These are phyloP conservation scores for Cladophialophora psammophila DNA, from an alignment of 2,329 filamentous ascomycete genomes.

Conservation along the genomic window DNA sequence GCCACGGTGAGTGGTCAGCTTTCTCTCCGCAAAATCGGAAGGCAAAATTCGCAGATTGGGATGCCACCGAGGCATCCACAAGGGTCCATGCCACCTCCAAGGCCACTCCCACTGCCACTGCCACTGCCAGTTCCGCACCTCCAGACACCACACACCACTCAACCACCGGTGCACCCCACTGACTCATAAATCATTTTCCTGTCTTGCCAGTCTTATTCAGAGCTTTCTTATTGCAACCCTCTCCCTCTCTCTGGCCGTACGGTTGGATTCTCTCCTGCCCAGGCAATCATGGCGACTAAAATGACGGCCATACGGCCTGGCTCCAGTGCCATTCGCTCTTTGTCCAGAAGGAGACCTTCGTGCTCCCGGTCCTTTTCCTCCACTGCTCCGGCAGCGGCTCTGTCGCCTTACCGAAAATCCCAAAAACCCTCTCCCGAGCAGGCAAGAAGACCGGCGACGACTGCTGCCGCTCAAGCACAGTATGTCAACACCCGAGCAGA, in stretches of 20 bases:
- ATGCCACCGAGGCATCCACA: neutral
- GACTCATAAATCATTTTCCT: conserved; percentile 27
- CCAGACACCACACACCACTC: neutral
- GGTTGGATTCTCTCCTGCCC: conserved; percentile 1
- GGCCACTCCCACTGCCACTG: neutral
- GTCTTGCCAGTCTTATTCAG: neutral
- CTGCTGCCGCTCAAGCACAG: conserved; percentile 60
- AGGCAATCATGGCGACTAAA: conserved; percentile 39
- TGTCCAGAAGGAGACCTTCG: conserved; percentile 53
- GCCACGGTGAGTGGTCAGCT: neutral
- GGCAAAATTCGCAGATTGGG: conserved; percentile 22
- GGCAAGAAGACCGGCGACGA: conserved; percentile 56
- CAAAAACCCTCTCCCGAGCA: conserved; percentile 44
- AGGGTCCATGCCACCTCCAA: conserved; percentile 17
- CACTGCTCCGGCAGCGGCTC: conserved; percentile 51
- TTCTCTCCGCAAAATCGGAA: conserved; percentile 22
- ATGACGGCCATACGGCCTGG: conserved; percentile 62
- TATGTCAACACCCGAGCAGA: conserved; percentile 51
- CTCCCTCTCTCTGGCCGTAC: conserved; percentile 6
- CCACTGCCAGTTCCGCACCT: neutral
- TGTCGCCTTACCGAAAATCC: conserved; percentile 56
- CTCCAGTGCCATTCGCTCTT: conserved; percentile 56
- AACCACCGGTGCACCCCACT: conserved; percentile 8
- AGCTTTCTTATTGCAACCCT: conserved; percentile 10
- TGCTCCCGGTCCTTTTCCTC: conserved; percentile 54